Percentiles rank a stretch among this genome's conserved stretches.
These are phyloP conservation scores for Aspergillus felis DNA, from an alignment of 2,329 filamentous ascomycete species.

Conservation along the genomic window DNA sequence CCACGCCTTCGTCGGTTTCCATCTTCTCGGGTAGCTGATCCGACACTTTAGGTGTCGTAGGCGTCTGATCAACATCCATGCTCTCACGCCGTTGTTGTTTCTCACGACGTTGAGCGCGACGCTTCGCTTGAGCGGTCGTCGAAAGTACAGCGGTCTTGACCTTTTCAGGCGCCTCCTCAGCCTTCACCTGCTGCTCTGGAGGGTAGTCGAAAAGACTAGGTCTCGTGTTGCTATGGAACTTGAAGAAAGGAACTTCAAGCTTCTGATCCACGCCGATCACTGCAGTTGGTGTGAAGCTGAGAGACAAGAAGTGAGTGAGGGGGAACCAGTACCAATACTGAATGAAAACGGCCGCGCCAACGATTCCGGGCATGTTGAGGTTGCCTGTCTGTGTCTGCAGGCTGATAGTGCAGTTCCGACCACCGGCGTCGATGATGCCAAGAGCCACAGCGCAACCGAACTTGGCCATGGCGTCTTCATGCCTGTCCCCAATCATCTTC, in stretches of 20 bases:
- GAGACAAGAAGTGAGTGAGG: conserved; percentile 91
- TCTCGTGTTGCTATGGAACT: conserved; percentile 90
- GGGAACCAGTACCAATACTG: conserved; percentile 99
- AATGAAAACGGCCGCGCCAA: conserved; percentile 96
- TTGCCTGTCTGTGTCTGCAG: conserved; percentile 97
- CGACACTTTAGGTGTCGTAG: conserved; percentile 66
- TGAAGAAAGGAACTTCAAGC: conserved; percentile 87
- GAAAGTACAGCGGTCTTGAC: conserved; percentile 94
- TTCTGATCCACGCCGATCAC: conserved; percentile 94
- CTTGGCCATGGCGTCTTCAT: conserved; percentile 99
- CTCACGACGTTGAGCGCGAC: conserved; percentile 90
- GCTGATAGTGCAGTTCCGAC: conserved; percentile 96
- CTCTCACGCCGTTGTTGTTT: conserved; percentile 83
- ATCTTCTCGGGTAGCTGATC: conserved; percentile 72
- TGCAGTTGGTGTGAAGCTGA: conserved; percentile 94
- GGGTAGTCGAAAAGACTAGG: conserved; percentile 98
- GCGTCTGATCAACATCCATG: conserved; percentile 87
- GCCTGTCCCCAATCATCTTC: conserved; percentile 90
- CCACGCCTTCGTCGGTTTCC: conserved; percentile 57
- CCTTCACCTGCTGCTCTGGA: conserved; percentile 91
- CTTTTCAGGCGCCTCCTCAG: conserved; percentile 87
- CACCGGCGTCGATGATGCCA: conserved; percentile 96
- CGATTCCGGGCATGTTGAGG: conserved; percentile 96
- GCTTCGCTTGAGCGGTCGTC: conserved; percentile 94
- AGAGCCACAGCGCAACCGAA: conserved; percentile 92